Base-by-base conservation (phyloP, 2,329 filamentous ascomycete genomes). In the Cryphonectria radicalis region DNA sequence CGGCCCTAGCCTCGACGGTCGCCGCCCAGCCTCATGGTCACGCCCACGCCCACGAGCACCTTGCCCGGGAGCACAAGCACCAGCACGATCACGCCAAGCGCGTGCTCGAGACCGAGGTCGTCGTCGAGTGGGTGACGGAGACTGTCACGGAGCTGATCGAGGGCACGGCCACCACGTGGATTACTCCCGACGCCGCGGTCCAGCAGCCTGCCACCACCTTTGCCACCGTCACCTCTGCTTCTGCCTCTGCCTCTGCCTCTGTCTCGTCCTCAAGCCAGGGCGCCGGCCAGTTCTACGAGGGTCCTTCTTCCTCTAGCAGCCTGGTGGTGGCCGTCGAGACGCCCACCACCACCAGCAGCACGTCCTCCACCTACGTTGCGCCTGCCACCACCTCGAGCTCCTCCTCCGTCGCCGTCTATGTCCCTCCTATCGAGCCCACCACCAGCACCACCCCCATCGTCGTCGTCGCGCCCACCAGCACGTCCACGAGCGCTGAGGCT, bases 21-120 rank as follows among this genome's bases (percentile, higher is more conserved):
- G 77, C 84, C 71, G 87, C 87, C 74, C 84, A 89, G 79, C 87
- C 87, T 71, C 83, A 82, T 73, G 80, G 77, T 75, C 80, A 81
- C 75, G 74, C 75, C 69, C 78, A 79, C 73, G 74, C 73, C 64
- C 77, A 78, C 66, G 77, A 77, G 69, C 77, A 78, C 75, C 81
- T 79, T 72, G 72, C 66, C 28, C 72, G 69, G 22, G 60, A 67
- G 46, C 80, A 81, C 71, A 81, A 82, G 72, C 78, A 82, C 74
- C 79, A 80, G 72, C 81, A 83, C 73, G 77, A 73, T 66, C 77
- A 79, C 70, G 75, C 80, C 65, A 84, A 84, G 78, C 82, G 83
- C 66, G 83, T 78, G 28, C 71, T 87, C 19, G 82, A 86, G 74
- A 86, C 84, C 59, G 78, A 81, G 63, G 82, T 79, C 79, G 81